Evolutionary conservation across 2,329 filamentous ascomycete species (phyloP).

Genomic region (Cytospora paraplurivora): DNA sequence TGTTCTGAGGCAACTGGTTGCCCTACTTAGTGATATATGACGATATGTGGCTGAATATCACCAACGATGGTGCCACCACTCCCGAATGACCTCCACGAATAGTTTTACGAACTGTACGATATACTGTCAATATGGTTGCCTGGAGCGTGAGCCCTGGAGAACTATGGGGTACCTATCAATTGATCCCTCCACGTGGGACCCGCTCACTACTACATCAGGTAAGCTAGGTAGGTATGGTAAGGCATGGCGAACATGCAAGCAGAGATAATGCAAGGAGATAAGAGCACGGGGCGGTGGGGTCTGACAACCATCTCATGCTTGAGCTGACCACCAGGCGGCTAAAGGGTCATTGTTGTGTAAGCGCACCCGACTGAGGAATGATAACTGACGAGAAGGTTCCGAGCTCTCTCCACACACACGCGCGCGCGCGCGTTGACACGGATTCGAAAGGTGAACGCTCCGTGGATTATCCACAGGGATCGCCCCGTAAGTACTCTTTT

Average conservation of each 20-base stretch:
- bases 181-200: neutral
- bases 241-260: neutral
- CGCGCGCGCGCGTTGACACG: too few species aligned
- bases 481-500: too few species aligned
- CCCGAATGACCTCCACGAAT: neutral
- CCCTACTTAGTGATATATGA: neutral
- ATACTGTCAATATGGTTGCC: neutral
- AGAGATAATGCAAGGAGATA: neutral
- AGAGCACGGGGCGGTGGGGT: too few species aligned
- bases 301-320: neutral
- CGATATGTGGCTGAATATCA: neutral
- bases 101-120: too few species aligned
- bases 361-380: too few species aligned
- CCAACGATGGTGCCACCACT: neutral
- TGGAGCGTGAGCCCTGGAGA: neutral
- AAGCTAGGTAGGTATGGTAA: neutral
- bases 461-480: too few species aligned
- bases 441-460: too few species aligned
- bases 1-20: neutral
- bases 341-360: neutral
- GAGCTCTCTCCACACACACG: too few species aligned
- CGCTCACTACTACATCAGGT: neutral
- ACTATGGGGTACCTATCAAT: too few species aligned
- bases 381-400: too few species aligned
- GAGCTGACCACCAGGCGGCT: neutral